Base-by-base conservation (phyloP, 768 basidiomycete species). In the Trametes cubensis region DNA sequence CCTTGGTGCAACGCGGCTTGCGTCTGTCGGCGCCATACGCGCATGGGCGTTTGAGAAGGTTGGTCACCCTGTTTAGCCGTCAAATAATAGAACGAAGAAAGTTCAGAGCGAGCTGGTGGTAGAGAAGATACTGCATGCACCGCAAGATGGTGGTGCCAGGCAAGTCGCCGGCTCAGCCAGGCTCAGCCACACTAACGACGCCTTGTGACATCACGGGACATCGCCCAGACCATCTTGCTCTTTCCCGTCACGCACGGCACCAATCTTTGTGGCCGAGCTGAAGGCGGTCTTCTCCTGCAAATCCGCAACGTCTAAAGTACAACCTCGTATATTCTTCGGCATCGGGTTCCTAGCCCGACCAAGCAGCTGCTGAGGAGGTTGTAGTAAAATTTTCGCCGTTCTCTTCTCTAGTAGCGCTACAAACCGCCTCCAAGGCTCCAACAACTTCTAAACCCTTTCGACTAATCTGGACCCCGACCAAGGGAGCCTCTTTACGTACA, bases 281-380 rank as follows among this genome's bases (percentile, higher is more conserved):
- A 21, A 44, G 46, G 45, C 39, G 6, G n/a, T 20, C 20, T 14
- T 34, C n/a, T 41, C 50, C 26, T 48, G 38, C 52, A 48, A 42
- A 47, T 50, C 57, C 23, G 38, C 41, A 46, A 52, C n/a, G 61
- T 50, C 56, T 62, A 40, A 58, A 58, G 45, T 40, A 48, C 50
- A 60, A 45, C 51, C 38, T 52, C 52, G 59, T 47, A 53, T 39
- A 26, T 53, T 57, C 49, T 38, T 63, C 52, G 62, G 51, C 3
- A 58, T 41, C 62, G 62, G 62, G 46, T 58, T 47, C 52, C 57
- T 63, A 53, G 52, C n/a, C 62, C 57, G 57, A 55, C 48, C 20
- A 10, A 39, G 25, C 39, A 30, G 25, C 40, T 40, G 55, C 21
- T 20, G 34, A 26, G 58, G 28, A 51, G 34, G 34, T 46, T 42